phyloP scores from a whole-genome alignment of 2,329 filamentous ascomycete species.

The Colletotrichum eleusines region DNA sequence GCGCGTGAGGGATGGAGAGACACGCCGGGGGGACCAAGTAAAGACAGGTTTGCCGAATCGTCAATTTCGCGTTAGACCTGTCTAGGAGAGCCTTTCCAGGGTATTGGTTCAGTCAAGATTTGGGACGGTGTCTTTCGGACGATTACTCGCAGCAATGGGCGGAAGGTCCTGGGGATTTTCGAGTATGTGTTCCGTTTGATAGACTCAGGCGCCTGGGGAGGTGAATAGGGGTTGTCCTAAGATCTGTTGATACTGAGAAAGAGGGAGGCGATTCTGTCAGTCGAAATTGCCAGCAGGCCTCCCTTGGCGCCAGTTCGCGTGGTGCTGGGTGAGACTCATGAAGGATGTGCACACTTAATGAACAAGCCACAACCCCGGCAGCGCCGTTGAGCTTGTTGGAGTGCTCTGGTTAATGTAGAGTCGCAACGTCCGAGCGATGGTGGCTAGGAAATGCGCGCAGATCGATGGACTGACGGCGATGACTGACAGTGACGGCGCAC shows the following conservation, averaged over 20 bases:
- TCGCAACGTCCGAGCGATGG: constrained; percentile 28
- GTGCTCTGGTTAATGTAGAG: constrained; percentile 21
- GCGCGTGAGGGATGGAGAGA: constrained; percentile 7
- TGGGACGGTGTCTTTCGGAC: constrained; percentile 10
- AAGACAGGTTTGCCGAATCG: constrained; percentile 38
- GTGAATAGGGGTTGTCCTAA: constrained; percentile 9
- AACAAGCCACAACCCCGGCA: constrained; percentile 16
- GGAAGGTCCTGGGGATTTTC: not conserved
- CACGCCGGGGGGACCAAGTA: constrained; percentile 23
- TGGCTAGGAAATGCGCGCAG: constrained; percentile 34
- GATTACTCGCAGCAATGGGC: constrained; percentile 29
- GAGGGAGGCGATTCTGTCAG: constrained; percentile 1
- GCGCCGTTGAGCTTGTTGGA: constrained; percentile 22
- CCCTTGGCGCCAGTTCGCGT: constrained; percentile 6
- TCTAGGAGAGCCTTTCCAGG: constrained; percentile 29
- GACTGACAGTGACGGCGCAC: constrained; percentile 23
- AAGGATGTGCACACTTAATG: constrained; percentile 16
- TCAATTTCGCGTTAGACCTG: constrained; percentile 35
- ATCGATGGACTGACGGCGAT: constrained; percentile 30
- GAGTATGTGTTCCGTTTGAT: constrained; percentile 5
- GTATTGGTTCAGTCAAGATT: constrained; percentile 4
- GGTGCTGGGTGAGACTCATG: constrained; percentile 23
- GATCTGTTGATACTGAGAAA: constrained; percentile 4
- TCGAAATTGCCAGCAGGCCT: constrained; percentile 14
- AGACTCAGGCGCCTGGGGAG: not conserved